phyloP scores from a whole-genome alignment of 2,329 filamentous ascomycete genomes.

The Fusarium sp. region DNA sequence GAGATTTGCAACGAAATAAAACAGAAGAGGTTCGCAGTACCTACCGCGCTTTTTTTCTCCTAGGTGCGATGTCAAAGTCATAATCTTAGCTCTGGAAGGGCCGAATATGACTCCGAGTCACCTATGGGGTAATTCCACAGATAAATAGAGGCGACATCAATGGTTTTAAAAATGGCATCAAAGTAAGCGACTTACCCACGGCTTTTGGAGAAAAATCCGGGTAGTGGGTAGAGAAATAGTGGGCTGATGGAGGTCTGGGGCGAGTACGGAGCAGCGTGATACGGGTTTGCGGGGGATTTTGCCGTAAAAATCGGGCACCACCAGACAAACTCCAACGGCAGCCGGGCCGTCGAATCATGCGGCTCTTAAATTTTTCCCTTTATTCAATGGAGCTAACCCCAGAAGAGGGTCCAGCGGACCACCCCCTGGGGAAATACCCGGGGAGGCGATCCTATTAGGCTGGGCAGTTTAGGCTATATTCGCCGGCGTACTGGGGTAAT shows the following conservation, averaged over 20 bases:
- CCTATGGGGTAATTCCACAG: background rate
- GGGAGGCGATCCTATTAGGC: background rate
- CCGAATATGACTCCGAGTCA: slow-evolving; percentile 18
- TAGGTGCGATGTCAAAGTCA: too few relatives aligned
- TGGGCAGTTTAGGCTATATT: slow-evolving; percentile 5
- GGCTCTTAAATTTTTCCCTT: background rate
- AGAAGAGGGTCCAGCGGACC: background rate
- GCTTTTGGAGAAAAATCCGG: background rate
- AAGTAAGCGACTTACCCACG: background rate
- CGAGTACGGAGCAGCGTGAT: background rate
- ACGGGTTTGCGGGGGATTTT: background rate
- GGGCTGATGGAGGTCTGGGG: background rate
- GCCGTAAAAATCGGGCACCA: background rate
- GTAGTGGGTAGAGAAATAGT: slow-evolving; percentile 37
- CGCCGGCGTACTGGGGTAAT: background rate
- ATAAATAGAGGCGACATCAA: background rate
- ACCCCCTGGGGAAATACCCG: background rate
- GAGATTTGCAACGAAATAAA: background rate
- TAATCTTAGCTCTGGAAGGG: background rate
- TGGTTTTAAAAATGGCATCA: background rate
- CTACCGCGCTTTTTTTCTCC: too few relatives aligned
- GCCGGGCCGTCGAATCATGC: slow-evolving; percentile 8
- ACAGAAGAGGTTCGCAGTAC: accelerated
- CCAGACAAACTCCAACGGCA: background rate
- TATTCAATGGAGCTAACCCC: background rate